Percentiles rank a stretch among this genome's conserved stretches.
phyloP scores from a whole-genome alignment of 1,139 yeast species.

The Candida anutae region DNA sequence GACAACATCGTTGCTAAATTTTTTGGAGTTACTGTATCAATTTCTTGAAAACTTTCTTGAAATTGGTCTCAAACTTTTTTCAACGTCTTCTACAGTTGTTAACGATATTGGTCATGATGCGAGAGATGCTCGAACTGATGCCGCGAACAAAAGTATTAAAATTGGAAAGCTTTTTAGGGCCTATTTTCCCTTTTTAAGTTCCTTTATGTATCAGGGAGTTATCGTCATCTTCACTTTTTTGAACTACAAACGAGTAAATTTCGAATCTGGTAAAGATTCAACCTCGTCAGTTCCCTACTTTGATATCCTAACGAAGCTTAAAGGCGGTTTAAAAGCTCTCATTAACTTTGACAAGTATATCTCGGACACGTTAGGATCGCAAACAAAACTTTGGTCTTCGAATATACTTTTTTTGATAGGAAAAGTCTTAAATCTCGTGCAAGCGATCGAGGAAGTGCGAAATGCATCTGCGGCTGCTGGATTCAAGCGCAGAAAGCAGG shows the following conservation, averaged over 20 bases:
- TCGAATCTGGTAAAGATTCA: conserved; percentile 17
- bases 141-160: conserved; percentile 8
- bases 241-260: conserved; percentile 33
- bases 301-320: conserved; percentile 19
- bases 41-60: conserved; percentile 18
- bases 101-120: background rate
- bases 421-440: conserved; percentile 24
- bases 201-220: conserved; percentile 45
- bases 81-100: conserved; percentile 2
- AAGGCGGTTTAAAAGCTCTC: conserved; percentile 16
- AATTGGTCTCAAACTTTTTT: conserved; percentile 11
- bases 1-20: conserved; percentile 29
- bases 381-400: conserved; percentile 29
- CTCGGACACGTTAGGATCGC: conserved; percentile 10
- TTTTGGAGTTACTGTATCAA: conserved; percentile 25
- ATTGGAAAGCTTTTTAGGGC: conserved; percentile 29
- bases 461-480: background rate
- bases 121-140: background rate
- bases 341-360: conserved; percentile 20
- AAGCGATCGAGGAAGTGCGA: conserved; percentile 19
- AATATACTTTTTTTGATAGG: conserved; percentile 27
- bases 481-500: conserved; percentile 1
- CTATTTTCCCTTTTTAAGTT: conserved; percentile 40
- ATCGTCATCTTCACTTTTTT: conserved; percentile 44
- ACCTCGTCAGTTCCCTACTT: conserved; percentile 7